Evolutionary conservation across 2,329 filamentous ascomycete genomes (phyloP), one percentile per base, ranked within the genome.

Genomic region (Balansia obtecta): DNA sequence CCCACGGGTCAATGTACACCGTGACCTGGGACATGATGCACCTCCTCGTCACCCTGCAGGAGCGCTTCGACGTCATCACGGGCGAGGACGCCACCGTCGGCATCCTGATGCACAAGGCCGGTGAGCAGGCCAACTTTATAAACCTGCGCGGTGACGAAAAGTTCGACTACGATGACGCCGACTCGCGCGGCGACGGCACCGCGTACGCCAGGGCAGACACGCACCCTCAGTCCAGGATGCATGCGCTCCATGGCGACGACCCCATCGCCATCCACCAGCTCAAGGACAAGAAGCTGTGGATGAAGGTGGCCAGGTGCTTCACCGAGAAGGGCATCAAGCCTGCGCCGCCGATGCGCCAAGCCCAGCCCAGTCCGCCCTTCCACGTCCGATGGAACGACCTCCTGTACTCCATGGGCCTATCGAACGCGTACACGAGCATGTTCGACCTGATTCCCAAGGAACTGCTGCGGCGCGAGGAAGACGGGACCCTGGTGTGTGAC

Each of bases 1-100:
- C 63, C 1, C 62, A 65, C 32, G 63, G 63, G 6, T 58, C 62
- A 27, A 63, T 66, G 57, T 65, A 65, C 55, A 65, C 63, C 16
- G 50, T 60, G 4, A 64, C 62, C 4, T 64, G 63, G 62, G 63
- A 65, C 45, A 57, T 64, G 57, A 56, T 64, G 6, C 54, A 61
- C 48, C 49, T 61, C 16, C 50, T 66, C 2, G 52, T 56, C 6
- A 45, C 45, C 11, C 55, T 65, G 13, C 63, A 66, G 50, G 48
- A 52, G 27, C 49, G 52, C 43, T 56, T 57, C 51, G 50, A 56
- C 16, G 57, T 63, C 1, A 49, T 65, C 13, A 58, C 59, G 9
- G 61, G 62, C 16, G 62, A 65, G 49, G 63, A 65, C 50, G 61
- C 62, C 56, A 56, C 60, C 1, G 50, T 62, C 12, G 58, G 59